Evolutionary conservation across 345 rosid genomes (phyloP).

Genomic region (Salix exigua): DNA sequence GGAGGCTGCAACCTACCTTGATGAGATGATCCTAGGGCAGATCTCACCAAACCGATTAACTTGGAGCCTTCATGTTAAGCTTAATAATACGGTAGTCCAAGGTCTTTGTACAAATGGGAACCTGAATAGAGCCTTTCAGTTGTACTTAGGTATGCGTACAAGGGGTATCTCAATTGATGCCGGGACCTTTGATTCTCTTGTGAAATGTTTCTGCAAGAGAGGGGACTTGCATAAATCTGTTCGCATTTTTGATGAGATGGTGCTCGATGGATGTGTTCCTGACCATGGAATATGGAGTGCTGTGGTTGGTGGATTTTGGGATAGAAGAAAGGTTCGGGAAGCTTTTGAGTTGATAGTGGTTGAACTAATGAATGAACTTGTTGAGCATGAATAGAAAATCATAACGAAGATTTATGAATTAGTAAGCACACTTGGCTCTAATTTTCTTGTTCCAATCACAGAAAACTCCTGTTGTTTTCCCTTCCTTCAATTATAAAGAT

Average conservation of each 20-base stretch:
- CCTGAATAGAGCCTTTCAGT: conserved; percentile 47
- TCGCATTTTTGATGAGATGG: conserved; percentile 63
- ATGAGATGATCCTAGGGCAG: conserved; percentile 70
- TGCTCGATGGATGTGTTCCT: conserved; percentile 61
- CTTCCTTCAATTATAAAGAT: not conserved
- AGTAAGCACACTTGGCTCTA: no score
- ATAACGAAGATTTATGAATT: not conserved
- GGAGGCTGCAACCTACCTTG: conserved; percentile 83
- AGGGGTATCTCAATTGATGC: conserved; percentile 61
- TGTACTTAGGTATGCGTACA: conserved; percentile 61
- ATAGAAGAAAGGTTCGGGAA: conserved; percentile 18
- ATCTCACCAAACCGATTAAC: conserved; percentile 63
- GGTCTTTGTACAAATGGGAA: conserved; percentile 50
- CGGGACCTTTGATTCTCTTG: conserved; percentile 38
- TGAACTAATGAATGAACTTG: conserved; percentile 1
- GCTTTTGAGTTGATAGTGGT: conserved; percentile 7
- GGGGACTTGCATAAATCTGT: conserved; percentile 59
- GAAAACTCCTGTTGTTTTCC: not conserved
- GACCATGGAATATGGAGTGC: conserved; percentile 50
- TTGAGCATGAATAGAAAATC: not conserved
- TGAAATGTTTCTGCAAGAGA: conserved; percentile 50
- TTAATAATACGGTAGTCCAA: conserved; percentile 50
- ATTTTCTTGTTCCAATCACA: no score
- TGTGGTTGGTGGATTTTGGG: conserved; percentile 45
- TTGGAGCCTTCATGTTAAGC: conserved; percentile 69